Evolutionary conservation across 1,139 yeast genomes (phyloP).

Genomic region (Yamadazyma siamensis): DNA sequence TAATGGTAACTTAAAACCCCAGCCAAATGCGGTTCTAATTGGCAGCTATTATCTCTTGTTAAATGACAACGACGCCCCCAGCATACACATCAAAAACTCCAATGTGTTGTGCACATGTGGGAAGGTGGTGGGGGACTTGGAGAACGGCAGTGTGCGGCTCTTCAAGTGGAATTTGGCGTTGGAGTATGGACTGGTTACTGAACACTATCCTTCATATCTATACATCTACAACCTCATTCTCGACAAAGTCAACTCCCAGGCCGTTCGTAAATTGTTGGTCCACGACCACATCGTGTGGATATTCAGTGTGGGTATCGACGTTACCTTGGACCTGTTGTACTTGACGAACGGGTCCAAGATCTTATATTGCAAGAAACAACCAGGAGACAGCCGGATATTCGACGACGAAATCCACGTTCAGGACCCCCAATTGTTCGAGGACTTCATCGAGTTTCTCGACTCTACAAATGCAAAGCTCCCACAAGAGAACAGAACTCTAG

Average conservation of each 20-base stretch:
- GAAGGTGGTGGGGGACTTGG: constrained; percentile 28
- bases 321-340: constrained; percentile 17
- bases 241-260: constrained; percentile 47
- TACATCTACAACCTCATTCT: constrained; percentile 37
- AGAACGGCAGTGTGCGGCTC: constrained; percentile 27
- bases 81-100: constrained; percentile 5
- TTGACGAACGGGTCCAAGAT: constrained; percentile 39
- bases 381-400: constrained; percentile 6
- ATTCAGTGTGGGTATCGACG: constrained; percentile 45
- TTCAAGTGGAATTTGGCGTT: constrained; percentile 60
- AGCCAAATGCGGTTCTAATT: constrained; percentile 40
- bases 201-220: constrained; percentile 28
- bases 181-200: constrained; percentile 16
- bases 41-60: constrained; percentile 59
- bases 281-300: constrained; percentile 62
- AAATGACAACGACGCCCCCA: constrained; percentile 18
- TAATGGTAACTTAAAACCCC: constrained; percentile 45
- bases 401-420: constrained; percentile 21
- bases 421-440: constrained; percentile 17
- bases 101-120: constrained; percentile 31
- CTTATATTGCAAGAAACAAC: constrained; percentile 24
- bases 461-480: constrained; percentile 31
- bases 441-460: constrained; percentile 24
- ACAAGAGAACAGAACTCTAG: constrained; percentile 17
- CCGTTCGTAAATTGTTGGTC: constrained; percentile 55